Percentiles rank a stretch among this genome's conserved stretches.
phyloP scores from a whole-genome alignment of 768 basidiomycete species.

The Termitomyces titanicus region DNA sequence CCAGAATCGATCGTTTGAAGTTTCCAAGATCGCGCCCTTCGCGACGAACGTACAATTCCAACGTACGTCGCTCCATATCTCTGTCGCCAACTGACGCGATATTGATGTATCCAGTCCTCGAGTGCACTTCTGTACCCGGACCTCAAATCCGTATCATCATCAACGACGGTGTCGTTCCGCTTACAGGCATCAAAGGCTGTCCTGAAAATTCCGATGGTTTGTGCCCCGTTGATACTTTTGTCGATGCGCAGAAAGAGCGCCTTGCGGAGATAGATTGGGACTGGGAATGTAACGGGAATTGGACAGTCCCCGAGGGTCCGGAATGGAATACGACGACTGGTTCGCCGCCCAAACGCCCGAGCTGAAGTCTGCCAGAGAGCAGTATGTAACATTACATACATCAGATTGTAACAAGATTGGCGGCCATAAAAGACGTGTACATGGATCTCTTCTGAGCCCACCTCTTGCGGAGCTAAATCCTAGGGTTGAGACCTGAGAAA shows the following conservation, averaged over 20 bases:
- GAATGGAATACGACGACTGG: conserved; percentile 75
- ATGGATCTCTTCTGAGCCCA: too few species aligned
- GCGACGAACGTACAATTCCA: conserved; percentile 89
- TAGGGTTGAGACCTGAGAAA: neutral
- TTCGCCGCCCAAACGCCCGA: conserved; percentile 47
- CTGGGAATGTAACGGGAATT: conserved; percentile 74
- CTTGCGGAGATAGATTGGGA: conserved; percentile 68
- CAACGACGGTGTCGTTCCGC: conserved; percentile 84
- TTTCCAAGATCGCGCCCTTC: conserved; percentile 83
- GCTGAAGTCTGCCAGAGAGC: too few species aligned
- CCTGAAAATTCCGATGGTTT: conserved; percentile 69
- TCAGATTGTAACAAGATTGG: too few species aligned
- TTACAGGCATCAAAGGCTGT: conserved; percentile 76
- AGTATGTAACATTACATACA: too few species aligned
- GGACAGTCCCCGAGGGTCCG: conserved; percentile 62
- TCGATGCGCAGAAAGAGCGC: conserved; percentile 62
- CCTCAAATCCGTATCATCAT: conserved; percentile 79
- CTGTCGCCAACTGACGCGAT: conserved; percentile 12
- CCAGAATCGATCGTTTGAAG: conserved; percentile 59
- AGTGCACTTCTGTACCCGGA: conserved; percentile 44
- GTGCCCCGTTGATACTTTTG: conserved; percentile 72
- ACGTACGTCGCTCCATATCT: conserved; percentile 39
- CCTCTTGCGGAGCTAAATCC: neutral
- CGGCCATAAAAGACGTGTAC: too few species aligned
- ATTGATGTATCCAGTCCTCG: conserved; percentile 53